Base-by-base conservation (phyloP, 352 stramenopile genomes). In the Pythium grandisporangium region DNA sequence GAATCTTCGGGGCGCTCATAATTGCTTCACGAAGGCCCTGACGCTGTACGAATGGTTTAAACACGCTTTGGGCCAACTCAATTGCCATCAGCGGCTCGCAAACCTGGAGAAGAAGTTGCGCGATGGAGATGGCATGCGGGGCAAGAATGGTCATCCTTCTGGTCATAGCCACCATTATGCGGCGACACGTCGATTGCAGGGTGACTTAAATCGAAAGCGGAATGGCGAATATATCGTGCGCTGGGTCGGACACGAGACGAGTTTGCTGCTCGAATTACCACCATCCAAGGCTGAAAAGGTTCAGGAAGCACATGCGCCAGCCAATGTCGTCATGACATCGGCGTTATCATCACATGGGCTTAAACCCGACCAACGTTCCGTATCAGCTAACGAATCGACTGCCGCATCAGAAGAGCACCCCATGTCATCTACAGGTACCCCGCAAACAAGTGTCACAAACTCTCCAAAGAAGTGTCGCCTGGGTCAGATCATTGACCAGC, bases 41-140 rank as follows among this genome's bases (percentile, higher is more conserved):
- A 85, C 76, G 19, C 40, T 90, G 2, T 90, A 87, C 41, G 76
- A 90, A 49, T 90, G 76, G 76, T 86, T 81, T 48, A 83, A 90
- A 19, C 76, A 90, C 48, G 62, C 73, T 6, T 49, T 90, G 7
- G 76, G 76, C 1, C 76, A 90, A 32, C 39, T 90, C 16, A 90
- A 90, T 30, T 87, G 76, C 43, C 76, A 90, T 40, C 76, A 90
- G 42, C 70, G 76, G 4, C 66, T 90, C 24, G 76, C 73, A 11
- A 85, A 90, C 37, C 45, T 90, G n/a, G 76, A 90, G 46, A 90
- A 90, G 48, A 90, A 90, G 39, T 49, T 90, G 22, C 70, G 73
- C 25, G 73, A 86, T 37, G 73, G 73, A 6, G 73, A 86, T 38
- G 73, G 70, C 2, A 38, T 77, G 29, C 49, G 63, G 23, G 61